These are phyloP conservation scores for Phyllosticta capitalensis DNA, from an alignment of 2,329 filamentous ascomycete genomes.

Conservation along the genomic window DNA sequence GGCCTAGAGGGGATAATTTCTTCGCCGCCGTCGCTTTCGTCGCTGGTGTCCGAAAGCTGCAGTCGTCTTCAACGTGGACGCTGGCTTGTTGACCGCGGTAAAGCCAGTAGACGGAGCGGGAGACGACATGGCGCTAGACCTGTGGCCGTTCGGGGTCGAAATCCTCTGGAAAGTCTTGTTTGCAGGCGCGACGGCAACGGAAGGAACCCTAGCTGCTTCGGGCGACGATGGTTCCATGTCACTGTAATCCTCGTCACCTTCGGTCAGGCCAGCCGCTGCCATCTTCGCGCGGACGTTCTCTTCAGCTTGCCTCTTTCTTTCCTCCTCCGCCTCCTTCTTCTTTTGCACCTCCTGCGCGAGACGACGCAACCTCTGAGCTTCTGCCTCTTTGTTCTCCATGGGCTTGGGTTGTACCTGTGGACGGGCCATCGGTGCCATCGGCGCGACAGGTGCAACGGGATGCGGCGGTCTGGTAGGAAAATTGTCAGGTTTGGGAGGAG, in stretches of 20 bases:
- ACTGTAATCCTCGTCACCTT: not conserved
- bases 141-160: not conserved
- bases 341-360: not conserved
- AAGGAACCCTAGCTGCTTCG: conserved; percentile 6
- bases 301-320: not conserved
- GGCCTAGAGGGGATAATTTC: no score
- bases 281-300: conserved; percentile 5
- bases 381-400: not conserved
- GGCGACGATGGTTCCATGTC: not conserved
- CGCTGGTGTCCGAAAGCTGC: no score
- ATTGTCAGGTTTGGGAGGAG: not conserved
- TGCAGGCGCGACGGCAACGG: not conserved
- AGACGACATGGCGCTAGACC: conserved; percentile 13
- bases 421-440: conserved; percentile 6
- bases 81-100: conserved; percentile 13
- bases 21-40: no score
- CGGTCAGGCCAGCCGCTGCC: not conserved
- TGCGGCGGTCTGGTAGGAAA: no score
- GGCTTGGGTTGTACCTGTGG: conserved; percentile 12
- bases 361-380: not conserved
- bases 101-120: conserved; percentile 14
- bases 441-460: not conserved
- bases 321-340: not conserved
- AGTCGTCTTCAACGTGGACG: not conserved
- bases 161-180: not conserved